These are phyloP conservation scores for Pyrus hybrid DNA, from an alignment of 331 rosid species.

Conservation along the genomic window DNA sequence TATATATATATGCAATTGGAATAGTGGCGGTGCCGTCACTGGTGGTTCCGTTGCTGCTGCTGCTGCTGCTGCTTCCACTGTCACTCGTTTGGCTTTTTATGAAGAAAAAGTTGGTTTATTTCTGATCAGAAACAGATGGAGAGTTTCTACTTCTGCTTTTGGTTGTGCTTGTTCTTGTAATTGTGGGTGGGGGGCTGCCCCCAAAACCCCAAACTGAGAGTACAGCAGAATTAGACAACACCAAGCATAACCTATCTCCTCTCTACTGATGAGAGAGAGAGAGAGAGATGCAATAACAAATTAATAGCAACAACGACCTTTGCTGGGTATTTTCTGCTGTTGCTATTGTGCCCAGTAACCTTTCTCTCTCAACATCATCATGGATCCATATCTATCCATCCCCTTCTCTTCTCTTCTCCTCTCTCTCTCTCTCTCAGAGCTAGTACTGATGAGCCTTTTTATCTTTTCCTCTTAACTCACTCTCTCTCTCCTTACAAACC, in stretches of 20 bases:
- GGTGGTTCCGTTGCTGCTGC: background rate
- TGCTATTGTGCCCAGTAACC: no score
- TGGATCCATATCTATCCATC: background rate
- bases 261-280: no score
- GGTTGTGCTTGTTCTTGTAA: no score
- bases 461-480: background rate
- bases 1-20: background rate
- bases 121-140: background rate
- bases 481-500: background rate
- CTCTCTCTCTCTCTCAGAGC: background rate
- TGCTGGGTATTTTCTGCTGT: no score
- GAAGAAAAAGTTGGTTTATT: background rate
- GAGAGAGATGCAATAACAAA: no score
- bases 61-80: constrained; percentile 35
- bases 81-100: constrained; percentile 20
- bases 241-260: no score
- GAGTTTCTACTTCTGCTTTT: background rate
- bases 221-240: no score
- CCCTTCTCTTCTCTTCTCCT: background rate
- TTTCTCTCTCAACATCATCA: background rate
- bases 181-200: background rate
- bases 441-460: background rate
- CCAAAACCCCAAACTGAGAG: no score
- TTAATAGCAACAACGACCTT: no score
- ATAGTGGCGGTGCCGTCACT: background rate